phyloP scores from a whole-genome alignment of 495 filamentous ascomycete species.

The Trichoderma asperelloides region DNA sequence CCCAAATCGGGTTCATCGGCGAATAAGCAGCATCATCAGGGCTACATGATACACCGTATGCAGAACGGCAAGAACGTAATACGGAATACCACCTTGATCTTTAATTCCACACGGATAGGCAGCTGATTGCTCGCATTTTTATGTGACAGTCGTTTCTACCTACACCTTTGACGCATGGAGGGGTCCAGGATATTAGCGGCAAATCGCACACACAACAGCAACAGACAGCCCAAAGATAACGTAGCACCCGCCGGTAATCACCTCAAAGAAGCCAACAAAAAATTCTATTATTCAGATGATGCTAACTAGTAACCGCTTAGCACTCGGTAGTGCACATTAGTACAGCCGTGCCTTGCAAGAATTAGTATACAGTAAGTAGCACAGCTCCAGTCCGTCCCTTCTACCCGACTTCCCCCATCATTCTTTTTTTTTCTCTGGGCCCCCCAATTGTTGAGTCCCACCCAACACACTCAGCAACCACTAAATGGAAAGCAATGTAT shows the following conservation, averaged over 20 bases:
- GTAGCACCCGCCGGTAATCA: background rate
- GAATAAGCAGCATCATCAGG: background rate
- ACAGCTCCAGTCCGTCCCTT: background rate
- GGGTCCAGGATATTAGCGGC: too few relatives aligned
- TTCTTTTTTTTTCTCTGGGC: constrained; percentile 4
- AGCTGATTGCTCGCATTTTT: too few relatives aligned
- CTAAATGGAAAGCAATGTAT: background rate
- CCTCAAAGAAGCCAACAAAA: background rate
- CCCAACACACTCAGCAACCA: background rate
- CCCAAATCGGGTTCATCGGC: background rate
- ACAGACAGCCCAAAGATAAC: background rate
- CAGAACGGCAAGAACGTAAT: background rate
- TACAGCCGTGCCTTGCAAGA: background rate
- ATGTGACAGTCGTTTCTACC: too few relatives aligned
- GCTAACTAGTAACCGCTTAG: too few relatives aligned
- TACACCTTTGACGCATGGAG: too few relatives aligned
- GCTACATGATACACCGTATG: background rate
- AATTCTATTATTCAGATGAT: background rate
- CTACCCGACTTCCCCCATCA: background rate
- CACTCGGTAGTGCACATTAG: too few relatives aligned
- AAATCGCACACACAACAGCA: too few relatives aligned
- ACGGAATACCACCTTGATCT: background rate
- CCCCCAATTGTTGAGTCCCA: constrained; percentile 8
- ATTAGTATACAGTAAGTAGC: too few relatives aligned
- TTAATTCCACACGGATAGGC: background rate